phyloP scores from a whole-genome alignment of 176 grass and related monocot genomes.

The Canna indica region DNA sequence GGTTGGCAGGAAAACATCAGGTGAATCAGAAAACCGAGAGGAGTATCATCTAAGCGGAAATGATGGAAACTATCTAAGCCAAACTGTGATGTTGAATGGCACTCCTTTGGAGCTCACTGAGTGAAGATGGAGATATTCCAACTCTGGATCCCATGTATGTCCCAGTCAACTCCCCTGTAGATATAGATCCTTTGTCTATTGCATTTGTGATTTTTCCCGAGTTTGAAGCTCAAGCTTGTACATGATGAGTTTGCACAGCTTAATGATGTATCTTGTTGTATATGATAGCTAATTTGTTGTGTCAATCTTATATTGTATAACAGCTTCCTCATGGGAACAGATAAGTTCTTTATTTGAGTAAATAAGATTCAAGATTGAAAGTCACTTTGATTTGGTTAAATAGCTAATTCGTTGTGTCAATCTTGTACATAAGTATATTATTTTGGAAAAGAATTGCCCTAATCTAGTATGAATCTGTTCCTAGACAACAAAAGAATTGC shows the following conservation, averaged over 20 bases:
- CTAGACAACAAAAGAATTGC: no score
- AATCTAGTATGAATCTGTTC: no score
- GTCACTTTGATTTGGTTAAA: no score
- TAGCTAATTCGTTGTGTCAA: no score
- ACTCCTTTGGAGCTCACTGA: slow-evolving; percentile 51
- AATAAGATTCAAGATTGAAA: no score
- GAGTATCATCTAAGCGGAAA: slow-evolving; percentile 65
- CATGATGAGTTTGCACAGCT: not conserved
- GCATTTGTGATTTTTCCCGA: slow-evolving; percentile 68
- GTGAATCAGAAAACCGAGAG: slow-evolving; percentile 53
- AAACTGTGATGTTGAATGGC: slow-evolving; percentile 75
- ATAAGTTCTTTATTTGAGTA: no score
- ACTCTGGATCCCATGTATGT: slow-evolving; percentile 37
- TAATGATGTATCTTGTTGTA: not conserved
- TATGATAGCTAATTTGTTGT: not conserved
- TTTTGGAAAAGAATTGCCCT: no score
- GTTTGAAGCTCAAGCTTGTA: slow-evolving; percentile 77
- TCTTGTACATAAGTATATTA: no score
- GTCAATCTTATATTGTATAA: no score
- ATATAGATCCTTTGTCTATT: slow-evolving; percentile 51
- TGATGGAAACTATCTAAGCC: slow-evolving; percentile 39
- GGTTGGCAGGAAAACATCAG: slow-evolving; percentile 72
- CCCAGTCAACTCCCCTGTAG: slow-evolving; percentile 53
- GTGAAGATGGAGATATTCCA: slow-evolving; percentile 59
- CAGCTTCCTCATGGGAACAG: no score